Evolutionary conservation across 129 eudicot genomes (phyloP), one percentile per base, ranked within the genome.

Genomic region (Chrysanthemum lavandulifolium): DNA sequence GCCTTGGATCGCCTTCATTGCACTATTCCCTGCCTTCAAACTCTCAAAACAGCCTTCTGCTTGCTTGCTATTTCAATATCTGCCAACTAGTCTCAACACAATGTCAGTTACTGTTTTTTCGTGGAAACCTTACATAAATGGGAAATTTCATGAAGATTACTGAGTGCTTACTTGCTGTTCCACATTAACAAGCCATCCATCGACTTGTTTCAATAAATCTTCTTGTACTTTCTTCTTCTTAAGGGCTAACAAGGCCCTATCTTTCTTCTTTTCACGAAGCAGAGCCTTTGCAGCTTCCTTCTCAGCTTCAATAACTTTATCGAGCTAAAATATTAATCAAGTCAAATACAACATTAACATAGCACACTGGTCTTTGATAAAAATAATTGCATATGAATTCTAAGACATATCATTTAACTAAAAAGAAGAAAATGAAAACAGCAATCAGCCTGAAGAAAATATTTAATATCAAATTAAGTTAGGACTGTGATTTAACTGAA

Each of bases 21-120:
- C 98, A 36, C 71, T 82, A 69, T 82, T 94, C 33, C 97, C 98
- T 66, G 97, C 78, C 78, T 94, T 87, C 69, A 94, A 83, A 79
- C 98, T 94, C 85, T 94, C 98, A 73, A 94, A 10, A 94, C 98
- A 65, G 97, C 92, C 83, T 94, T 94, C 75, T 94, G 98, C 80
- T 90, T 94, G 92, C 96, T 94, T 73, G 98, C 75, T 65, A 94
- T 73, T 74, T 94, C 98, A 80, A 94, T 89, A 90, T 94, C 98
- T 81, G 98, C 96, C 86, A 94, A 84, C 98, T 94, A 81, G 47
- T 66, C 21, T 18, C 9, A 2, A 65, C 7, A 12, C 65, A 72
- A 18, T 29, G 25, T 47, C 58, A 43, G 53, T 25, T n/a, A 18
- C 13, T 13, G 19, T 54, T 56, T 5, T 49, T 49, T 29, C 14